Percentiles rank a stretch among this genome's conserved stretches.
phyloP scores from a whole-genome alignment of 1,284 basidiomycete genomes.

The Papiliotrema flavescens region DNA sequence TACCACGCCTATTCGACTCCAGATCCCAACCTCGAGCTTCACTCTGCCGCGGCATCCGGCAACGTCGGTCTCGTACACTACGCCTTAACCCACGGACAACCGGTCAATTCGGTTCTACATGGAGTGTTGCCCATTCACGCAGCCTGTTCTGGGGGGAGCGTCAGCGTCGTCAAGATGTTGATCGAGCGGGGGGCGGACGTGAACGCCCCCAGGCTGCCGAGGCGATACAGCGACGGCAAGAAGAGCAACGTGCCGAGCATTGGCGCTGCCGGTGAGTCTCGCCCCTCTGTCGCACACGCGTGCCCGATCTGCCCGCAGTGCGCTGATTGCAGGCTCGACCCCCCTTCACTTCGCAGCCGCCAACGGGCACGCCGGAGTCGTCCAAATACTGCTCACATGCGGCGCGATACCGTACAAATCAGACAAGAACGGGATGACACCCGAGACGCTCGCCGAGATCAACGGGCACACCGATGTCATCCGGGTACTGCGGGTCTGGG shows the following conservation, averaged over 20 bases:
- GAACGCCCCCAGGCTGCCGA: slow-evolving; percentile 69
- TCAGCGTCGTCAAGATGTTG: slow-evolving; percentile 75
- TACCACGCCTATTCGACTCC: slow-evolving; percentile 13
- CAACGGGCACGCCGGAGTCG: slow-evolving; percentile 74
- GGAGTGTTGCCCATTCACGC: slow-evolving; percentile 89
- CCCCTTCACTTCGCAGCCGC: slow-evolving; percentile 93
- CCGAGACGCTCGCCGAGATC: slow-evolving; percentile 54
- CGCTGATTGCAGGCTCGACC: slow-evolving; percentile 61
- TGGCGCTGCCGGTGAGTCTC: slow-evolving; percentile 56
- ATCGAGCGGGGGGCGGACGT: slow-evolving; percentile 90
- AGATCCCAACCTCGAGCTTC: slow-evolving; percentile 83
- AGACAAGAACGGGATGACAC: slow-evolving; percentile 83
- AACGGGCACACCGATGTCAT: slow-evolving; percentile 50
- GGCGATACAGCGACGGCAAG: slow-evolving; percentile 66
- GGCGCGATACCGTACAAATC: slow-evolving; percentile 71
- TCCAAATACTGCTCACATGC: slow-evolving; percentile 69
- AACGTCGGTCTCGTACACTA: slow-evolving; percentile 62
- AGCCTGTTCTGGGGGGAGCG: slow-evolving; percentile 79
- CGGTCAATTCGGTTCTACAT: slow-evolving; percentile 85
- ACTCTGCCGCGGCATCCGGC: slow-evolving; percentile 81
- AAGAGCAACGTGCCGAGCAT: slow-evolving; percentile 58
- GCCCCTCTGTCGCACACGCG: neutral
- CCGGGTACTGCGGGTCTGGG: slow-evolving; percentile 44
- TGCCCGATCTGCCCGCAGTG: neutral
- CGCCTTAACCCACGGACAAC: slow-evolving; percentile 86